Conservation (phyloP, 352 stramenopile genomes). For the Pythium aristosporum region DNA sequence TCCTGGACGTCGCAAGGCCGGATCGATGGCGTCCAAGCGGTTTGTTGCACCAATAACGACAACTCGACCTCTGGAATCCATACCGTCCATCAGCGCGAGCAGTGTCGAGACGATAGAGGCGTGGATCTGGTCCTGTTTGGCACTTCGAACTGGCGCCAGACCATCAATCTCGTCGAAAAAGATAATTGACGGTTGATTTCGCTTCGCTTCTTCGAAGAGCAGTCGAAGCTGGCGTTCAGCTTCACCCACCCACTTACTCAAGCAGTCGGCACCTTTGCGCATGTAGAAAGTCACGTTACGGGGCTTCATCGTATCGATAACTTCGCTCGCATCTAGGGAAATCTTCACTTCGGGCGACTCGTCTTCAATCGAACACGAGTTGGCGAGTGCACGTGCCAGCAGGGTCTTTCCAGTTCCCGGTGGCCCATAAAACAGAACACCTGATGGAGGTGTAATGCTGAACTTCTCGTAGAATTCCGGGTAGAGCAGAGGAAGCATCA, state of each 20-base stretch:
- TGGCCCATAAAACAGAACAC: constrained; percentile 89
- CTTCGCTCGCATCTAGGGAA: constrained; percentile 20
- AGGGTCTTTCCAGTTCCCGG: constrained; percentile 93
- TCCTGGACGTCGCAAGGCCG: constrained; percentile 92
- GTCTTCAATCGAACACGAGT: constrained; percentile 66
- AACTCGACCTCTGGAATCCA: constrained; percentile 86
- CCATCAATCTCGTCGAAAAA: constrained; percentile 96
- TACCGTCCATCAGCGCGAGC: constrained; percentile 92
- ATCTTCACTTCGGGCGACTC: constrained; percentile 22
- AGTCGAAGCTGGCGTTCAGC: constrained; percentile 88
- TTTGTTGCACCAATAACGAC: constrained; percentile 99
- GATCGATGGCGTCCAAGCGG: constrained; percentile 94
- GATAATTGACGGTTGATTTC: constrained; percentile 92
- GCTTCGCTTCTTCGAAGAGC: constrained; percentile 90
- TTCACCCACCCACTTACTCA: constrained; percentile 93
- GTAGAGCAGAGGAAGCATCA: constrained; percentile 91
- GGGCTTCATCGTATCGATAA: constrained; percentile 24
- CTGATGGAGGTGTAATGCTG: constrained; percentile 76
- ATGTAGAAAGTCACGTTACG: constrained; percentile 93
- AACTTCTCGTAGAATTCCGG: constrained; percentile 93
- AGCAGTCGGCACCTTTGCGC: constrained; percentile 90
- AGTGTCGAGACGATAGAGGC: constrained; percentile 92
- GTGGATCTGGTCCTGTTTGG: constrained; percentile 94
- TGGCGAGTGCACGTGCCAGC: constrained; percentile 86
- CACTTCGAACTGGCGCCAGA: constrained; percentile 88